phyloP scores from a whole-genome alignment of 2,329 filamentous ascomycete genomes.

The Zymoseptoria passerinii region DNA sequence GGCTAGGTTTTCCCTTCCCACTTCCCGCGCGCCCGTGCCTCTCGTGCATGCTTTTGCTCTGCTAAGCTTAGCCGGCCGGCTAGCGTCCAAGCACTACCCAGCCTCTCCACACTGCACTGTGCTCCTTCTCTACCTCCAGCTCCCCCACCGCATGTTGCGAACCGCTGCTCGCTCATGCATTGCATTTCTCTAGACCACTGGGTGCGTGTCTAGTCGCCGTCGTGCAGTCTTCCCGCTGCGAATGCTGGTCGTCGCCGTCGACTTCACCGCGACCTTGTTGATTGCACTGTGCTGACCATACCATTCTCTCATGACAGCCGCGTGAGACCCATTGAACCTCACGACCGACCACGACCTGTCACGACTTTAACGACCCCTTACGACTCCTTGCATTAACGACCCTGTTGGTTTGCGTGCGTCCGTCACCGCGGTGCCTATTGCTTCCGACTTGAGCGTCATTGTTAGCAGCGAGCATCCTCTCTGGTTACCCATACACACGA shows the following conservation, averaged over 20 bases:
- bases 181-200: slow-evolving; percentile 29
- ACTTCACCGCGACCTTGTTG: slow-evolving; percentile 10
- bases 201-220: slow-evolving; percentile 29
- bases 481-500: not conserved
- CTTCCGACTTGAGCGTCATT: slow-evolving; percentile 17
- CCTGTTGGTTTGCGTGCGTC: slow-evolving; percentile 24
- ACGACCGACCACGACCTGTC: slow-evolving; percentile 26
- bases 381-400: slow-evolving; percentile 30
- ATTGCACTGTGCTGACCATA: slow-evolving; percentile 11
- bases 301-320: slow-evolving; percentile 8
- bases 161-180: slow-evolving; percentile 28
- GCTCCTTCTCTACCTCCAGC: slow-evolving; percentile 17
- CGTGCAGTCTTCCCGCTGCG: slow-evolving; percentile 23
- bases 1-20: slow-evolving; percentile 8
- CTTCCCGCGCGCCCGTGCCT: slow-evolving; percentile 8
- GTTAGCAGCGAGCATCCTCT: slow-evolving; percentile 19
- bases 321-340: slow-evolving; percentile 20
- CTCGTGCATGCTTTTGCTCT: not conserved
- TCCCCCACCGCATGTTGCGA: slow-evolving; percentile 25
- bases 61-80: slow-evolving; percentile 22
- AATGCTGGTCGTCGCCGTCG: not conserved
- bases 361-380: slow-evolving; percentile 28
- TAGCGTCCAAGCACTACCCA: slow-evolving; percentile 14
- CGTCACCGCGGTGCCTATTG: slow-evolving; percentile 18
- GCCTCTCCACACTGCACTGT: not conserved